Evolutionary conservation across 495 filamentous ascomycete species (phyloP), one percentile per base, ranked within the genome.

Genomic region (Chlorociboria aeruginascens): DNA sequence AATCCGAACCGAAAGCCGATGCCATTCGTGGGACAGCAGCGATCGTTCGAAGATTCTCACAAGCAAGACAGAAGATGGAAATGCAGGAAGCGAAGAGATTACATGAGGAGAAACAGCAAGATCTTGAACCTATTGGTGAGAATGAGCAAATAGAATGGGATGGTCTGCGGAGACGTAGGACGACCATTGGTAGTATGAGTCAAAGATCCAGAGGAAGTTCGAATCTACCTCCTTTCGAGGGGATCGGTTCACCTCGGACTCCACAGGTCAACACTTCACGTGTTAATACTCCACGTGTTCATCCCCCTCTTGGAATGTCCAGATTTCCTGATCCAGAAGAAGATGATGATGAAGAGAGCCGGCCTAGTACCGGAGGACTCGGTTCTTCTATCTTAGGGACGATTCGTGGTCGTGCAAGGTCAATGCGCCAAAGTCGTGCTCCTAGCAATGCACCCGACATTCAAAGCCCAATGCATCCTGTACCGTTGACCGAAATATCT

Each of bases 1-100:
- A 98, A 61, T 86, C 78, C 8, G 92, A 98, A 57, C 92, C 92
- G 32, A 94, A 94, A 61, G 92, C 92, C 3, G 92, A 98, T 63
- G 87, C 93, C 11, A 94, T 98, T 61, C 83, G 92, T 49, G 93
- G 92, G 46, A 70, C 90, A 1, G 92, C 86, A 3, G 87, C 89
- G 32, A 89, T 98, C 51, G 76, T 98, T 36, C 79, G 92, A 42
- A 76, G 86, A 28, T 71, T 98, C 32, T 95, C 88, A 10, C 70
- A 72, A 32, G 73, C 83, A 1, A 74, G 89, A 34, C 78, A 81
- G 44, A 86, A 82, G 60, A 82, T 80, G 68, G 88, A 96, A 56
- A 69, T 77, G 25, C 80, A 88, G 32, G 92, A 98, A 62, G 80
- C 81, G 3, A 82, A 76, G 53, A 78, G 85, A 37, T 73, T 93